Conservation (phyloP, 1,139 yeast genomes). For the Debaryomyces robertsiae region DNA sequence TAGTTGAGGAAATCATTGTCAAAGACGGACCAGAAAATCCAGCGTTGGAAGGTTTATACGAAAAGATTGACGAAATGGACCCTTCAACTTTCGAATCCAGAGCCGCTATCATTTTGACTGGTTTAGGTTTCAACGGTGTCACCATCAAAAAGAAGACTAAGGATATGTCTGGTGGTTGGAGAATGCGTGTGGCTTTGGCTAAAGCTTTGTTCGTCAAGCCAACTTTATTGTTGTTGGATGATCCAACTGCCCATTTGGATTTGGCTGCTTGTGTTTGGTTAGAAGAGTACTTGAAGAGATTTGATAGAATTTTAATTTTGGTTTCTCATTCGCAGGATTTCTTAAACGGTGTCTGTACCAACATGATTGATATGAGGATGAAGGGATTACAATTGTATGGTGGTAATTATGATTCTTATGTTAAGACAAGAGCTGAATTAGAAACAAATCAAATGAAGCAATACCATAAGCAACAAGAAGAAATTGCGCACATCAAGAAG, state of each 20-base stretch:
- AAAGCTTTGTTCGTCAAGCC: constrained; percentile 89
- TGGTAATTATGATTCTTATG: constrained; percentile 98
- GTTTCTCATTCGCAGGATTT: constrained; percentile 99
- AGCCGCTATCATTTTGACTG: constrained; percentile 93
- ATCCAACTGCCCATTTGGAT: constrained; percentile 99
- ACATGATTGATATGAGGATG: constrained; percentile 96
- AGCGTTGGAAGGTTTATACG: constrained; percentile 83
- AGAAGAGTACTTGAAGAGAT: constrained; percentile 95
- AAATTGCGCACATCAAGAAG: constrained; percentile 96
- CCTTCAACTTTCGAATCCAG: constrained; percentile 94
- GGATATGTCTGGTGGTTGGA: constrained; percentile 99
- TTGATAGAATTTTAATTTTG: constrained; percentile 88
- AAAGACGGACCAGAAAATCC: constrained; percentile 95
- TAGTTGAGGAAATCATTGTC: constrained; percentile 86
- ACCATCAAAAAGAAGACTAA: constrained; percentile 87
- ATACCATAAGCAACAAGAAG: constrained; percentile 96
- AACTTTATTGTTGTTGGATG: constrained; percentile 83
- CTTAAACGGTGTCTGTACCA: constrained; percentile 97
- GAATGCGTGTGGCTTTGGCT: constrained; percentile 88
- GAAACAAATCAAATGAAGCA: constrained; percentile 99
- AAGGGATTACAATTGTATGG: constrained; percentile 74
- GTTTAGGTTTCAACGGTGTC: constrained; percentile 90
- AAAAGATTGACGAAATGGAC: constrained; percentile 94
- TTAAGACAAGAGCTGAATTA: constrained; percentile 89
- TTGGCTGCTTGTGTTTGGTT: constrained; percentile 99